phyloP scores from a whole-genome alignment of 192 early-diverging fungal genomes.

The Coemansia sp. region DNA sequence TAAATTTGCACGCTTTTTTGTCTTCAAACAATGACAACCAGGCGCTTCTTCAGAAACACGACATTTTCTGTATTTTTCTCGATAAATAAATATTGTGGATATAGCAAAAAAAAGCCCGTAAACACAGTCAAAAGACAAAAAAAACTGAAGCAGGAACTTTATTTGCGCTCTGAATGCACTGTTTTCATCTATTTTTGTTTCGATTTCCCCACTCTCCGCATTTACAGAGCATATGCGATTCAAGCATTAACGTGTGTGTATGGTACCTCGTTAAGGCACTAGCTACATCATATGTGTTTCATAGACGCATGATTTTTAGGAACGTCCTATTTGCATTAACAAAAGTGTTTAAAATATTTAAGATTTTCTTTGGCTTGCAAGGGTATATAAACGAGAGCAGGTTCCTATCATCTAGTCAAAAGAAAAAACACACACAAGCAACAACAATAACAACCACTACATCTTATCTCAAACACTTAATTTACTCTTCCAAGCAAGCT shows the following conservation, averaged over 20 bases:
- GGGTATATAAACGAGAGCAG: not conserved
- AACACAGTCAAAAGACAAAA: not conserved
- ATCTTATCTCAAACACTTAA: not conserved
- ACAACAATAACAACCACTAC: not conserved
- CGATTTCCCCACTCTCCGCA: not conserved
- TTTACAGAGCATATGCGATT: not conserved
- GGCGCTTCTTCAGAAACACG: not conserved
- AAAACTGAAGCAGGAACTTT: not conserved
- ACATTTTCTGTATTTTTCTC: not conserved
- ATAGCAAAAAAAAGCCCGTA: not conserved
- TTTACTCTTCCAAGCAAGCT: not conserved
- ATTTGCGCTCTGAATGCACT: not conserved
- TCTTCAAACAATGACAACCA: not conserved
- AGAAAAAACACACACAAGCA: not conserved
- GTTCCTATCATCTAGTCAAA: not conserved
- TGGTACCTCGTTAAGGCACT: not conserved
- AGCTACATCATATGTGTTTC: conserved; percentile 5
- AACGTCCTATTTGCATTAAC: not conserved
- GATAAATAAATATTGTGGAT: not conserved
- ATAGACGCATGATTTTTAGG: conserved; percentile 7
- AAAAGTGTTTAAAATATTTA: not conserved
- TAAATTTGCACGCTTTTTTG: not conserved
- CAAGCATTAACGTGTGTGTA: not conserved
- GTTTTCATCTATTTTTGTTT: not conserved
- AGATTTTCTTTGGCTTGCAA: not conserved